Evolutionary conservation across 2,329 filamentous ascomycete species (phyloP).

Genomic region (Cercospora sp.): DNA sequence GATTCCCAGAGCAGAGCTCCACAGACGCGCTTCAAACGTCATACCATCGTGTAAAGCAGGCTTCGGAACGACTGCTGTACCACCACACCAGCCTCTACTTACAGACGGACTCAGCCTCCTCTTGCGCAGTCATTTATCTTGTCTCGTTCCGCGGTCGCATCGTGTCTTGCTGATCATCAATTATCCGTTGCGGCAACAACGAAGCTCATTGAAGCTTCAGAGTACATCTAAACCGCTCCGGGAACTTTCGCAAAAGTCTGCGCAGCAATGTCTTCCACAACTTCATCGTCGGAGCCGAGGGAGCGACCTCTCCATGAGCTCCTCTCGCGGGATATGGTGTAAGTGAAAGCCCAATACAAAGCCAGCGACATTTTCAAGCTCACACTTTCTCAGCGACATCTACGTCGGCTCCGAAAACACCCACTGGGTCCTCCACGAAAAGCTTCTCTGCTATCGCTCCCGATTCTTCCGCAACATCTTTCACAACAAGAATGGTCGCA

Average conservation of each 20-base stretch:
- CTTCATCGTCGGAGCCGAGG: constrained; percentile 26
- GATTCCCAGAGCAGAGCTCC: constrained; percentile 10
- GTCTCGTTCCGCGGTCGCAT: background rate
- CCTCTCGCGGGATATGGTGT: constrained; percentile 53
- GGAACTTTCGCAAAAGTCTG: background rate
- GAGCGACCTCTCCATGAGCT: constrained; percentile 51
- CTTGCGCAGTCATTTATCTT: background rate
- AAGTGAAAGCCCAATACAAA: background rate
- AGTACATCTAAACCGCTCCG: background rate
- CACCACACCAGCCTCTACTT: constrained; percentile 20
- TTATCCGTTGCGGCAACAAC: constrained; percentile 6
- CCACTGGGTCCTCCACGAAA: constrained; percentile 58
- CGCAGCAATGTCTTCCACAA: constrained; percentile 18
- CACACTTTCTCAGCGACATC: constrained; percentile 44
- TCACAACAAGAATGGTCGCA: constrained; percentile 39
- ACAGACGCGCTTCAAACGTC: constrained; percentile 14
- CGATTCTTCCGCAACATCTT: constrained; percentile 57
- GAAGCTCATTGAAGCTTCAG: constrained; percentile 4
- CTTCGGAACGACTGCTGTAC: constrained; percentile 15
- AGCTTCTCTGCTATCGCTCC: constrained; percentile 57
- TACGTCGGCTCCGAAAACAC: constrained; percentile 57
- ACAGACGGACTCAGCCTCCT: constrained; percentile 14
- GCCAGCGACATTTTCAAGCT: background rate
- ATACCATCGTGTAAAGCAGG: constrained; percentile 15
- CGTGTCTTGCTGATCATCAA: constrained; percentile 2